These are phyloP conservation scores for Artomyces pyxidatus DNA, from an alignment of 768 basidiomycete species.

Conservation along the genomic window DNA sequence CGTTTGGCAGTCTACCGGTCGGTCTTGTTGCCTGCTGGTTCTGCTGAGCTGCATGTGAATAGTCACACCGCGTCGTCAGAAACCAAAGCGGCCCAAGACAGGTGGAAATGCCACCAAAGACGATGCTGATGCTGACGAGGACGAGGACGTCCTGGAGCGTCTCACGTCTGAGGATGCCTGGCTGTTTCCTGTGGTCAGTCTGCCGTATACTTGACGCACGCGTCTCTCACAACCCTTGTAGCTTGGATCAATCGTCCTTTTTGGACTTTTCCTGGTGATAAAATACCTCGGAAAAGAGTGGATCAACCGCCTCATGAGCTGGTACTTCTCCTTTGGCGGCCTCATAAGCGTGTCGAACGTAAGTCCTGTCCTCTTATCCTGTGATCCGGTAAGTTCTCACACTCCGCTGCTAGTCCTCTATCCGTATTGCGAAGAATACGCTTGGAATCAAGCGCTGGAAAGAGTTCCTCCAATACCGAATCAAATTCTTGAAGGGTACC, in stretches of 20 bases:
- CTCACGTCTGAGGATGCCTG: constrained; percentile 65
- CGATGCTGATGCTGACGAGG: constrained; percentile 47
- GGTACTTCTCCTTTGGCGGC: constrained; percentile 64
- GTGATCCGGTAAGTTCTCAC: background rate
- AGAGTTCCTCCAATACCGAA: constrained; percentile 35
- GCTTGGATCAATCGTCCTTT: constrained; percentile 63
- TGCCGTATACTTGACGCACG: background rate
- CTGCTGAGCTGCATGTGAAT: background rate
- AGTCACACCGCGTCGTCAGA: constrained; percentile 4
- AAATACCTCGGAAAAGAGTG: constrained; percentile 73
- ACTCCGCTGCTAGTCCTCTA: background rate
- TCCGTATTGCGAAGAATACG: constrained; percentile 24
- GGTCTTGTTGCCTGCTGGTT: constrained; percentile 21
- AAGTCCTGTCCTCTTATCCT: constrained; percentile 14
- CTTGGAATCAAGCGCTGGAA: constrained; percentile 49
- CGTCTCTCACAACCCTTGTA: constrained; percentile 18
- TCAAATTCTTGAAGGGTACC: constrained; percentile 36
- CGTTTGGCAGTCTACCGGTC: constrained; percentile 62
- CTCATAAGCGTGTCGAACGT: constrained; percentile 68
- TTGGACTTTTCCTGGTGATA: constrained; percentile 62
- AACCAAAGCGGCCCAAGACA: constrained; percentile 8
- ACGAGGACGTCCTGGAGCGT: constrained; percentile 50
- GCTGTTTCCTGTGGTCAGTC: constrained; percentile 66
- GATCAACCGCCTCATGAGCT: constrained; percentile 74
- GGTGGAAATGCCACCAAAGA: constrained; percentile 24